Evolutionary conservation across 148 eudicot species (phyloP).

Genomic region (Pharnaceum exiguum): DNA sequence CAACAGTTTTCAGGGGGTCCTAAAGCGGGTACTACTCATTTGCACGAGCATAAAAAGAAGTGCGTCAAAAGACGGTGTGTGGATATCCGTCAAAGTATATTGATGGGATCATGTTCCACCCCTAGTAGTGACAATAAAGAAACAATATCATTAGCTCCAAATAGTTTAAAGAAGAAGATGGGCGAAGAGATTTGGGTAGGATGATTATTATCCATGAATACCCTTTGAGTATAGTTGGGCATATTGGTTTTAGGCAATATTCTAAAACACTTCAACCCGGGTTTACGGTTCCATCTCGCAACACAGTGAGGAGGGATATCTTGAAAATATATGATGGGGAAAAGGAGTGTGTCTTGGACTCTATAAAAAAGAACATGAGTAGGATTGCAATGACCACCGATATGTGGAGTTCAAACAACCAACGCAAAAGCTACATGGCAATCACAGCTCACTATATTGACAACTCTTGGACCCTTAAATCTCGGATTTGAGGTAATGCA

Average conservation of each 20-base stretch:
- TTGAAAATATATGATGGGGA: background rate
- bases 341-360: background rate
- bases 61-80: background rate
- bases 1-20: background rate
- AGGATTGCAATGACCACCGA: background rate
- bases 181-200: background rate
- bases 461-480: conserved; percentile 9
- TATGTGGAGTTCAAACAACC: conserved; percentile 23
- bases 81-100: background rate
- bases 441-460: conserved; percentile 26
- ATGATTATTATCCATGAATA: conserved; percentile 5
- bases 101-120: background rate
- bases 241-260: background rate
- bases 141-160: background rate
- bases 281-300: background rate
- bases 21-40: background rate
- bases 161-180: background rate
- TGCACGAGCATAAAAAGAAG: background rate
- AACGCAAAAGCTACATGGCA: conserved; percentile 24
- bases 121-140: background rate
- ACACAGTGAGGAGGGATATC: background rate
- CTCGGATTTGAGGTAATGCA: background rate
- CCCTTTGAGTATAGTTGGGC: background rate
- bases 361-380: background rate
- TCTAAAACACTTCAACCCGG: background rate